Evolutionary conservation across 2,329 filamentous ascomycete genomes (phyloP), one percentile per base, ranked within the genome.

Genomic region (Aschersonia sp.): DNA sequence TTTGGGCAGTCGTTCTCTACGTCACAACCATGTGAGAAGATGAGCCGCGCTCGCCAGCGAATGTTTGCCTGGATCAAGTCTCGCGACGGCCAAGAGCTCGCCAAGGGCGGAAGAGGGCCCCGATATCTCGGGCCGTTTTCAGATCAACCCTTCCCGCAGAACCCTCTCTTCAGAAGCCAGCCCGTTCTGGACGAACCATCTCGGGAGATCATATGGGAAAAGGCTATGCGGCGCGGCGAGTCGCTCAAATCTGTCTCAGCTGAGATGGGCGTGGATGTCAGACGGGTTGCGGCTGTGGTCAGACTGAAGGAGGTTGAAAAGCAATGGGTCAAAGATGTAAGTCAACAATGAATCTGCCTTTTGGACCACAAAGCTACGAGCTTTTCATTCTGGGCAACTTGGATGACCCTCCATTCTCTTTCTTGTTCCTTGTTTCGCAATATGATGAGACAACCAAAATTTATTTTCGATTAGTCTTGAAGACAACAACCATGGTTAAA

Each of bases 401-500:
- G 22, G 22, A 22, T 22, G 22, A 2, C 22, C 2, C 22, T 22
- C 22, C 22, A 22, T 22, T 22, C 22, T 22, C 22, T 22, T 22
- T 22, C 22, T 22, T 22, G 22, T 35, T 10, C 10, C 37, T 45
- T 54, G 49, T 51, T 59, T 31, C n/a, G 12, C 8, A 10, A 31
- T 46, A 65, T 79, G 76, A 79, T 79, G 76, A 66, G 58, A 77
- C 61, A 63, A 67, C 86, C 76, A 50, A 72, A 68, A 76, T 79
- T 81, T 82, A 83, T 43, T 43, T 49, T 84, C 90, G 90, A 95
- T 97, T 95, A 95, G 90, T 97, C 90, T 95, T 94, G 75, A 95
- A 95, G 89, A 97, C 89, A 81, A 66, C 71, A n/a, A 22, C 50
- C 64, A 81, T 92, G 87, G 86, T 95, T 90, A 90, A 75, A 77